Evolutionary conservation across 345 rosid genomes (phyloP), one percentile per base, ranked within the genome.

Genomic region (Citrus mangshanensis): DNA sequence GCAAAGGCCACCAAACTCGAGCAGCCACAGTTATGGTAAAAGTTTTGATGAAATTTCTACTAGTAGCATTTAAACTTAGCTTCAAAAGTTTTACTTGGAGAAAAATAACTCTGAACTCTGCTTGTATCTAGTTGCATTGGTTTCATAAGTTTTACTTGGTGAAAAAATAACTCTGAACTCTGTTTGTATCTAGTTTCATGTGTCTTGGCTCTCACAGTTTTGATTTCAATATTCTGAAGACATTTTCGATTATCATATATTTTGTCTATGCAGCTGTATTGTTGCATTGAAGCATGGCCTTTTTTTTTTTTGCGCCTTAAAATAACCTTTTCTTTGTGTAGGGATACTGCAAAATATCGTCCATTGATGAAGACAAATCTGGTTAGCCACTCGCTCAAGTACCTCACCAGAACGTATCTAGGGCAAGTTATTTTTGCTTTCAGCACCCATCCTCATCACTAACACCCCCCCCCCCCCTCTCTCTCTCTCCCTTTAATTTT

Each of bases 291-390:
- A 55, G 55, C 64, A 19, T 10, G 7, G 24, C 42, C 21, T 32
- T 34, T 34, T 34, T 9, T 35, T 14, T 5, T 37, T 70, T 21
- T 10, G 51, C 71, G 30, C 24, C 71, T 61, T 32, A 69, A 22
- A 7, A 22, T 55, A 35, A 46, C 32, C 70, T 72, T 14, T 34
- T 77, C 28, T 42, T 74, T 28, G 22, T 82, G 80, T 86, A 92
- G 98, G 91, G 96, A 93, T 85, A 92, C 94, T 42, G 87, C 96
- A 75, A 89, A 80, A 78, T 93, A 93, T 76, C 84, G 60, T 55
- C 98, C 98, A 2, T 79, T 93, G 83, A 81, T 87, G 92, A 93
- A 89, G 87, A 90, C 98, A 19, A 92, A 90, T 85, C 84, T 87
- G 71, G 87, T 87, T 54, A 90, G 96, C 92, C 89, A 92, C 85